Evolutionary conservation across 2,329 filamentous ascomycete species (phyloP).

Genomic region (Paracoccidioides lutzii): DNA sequence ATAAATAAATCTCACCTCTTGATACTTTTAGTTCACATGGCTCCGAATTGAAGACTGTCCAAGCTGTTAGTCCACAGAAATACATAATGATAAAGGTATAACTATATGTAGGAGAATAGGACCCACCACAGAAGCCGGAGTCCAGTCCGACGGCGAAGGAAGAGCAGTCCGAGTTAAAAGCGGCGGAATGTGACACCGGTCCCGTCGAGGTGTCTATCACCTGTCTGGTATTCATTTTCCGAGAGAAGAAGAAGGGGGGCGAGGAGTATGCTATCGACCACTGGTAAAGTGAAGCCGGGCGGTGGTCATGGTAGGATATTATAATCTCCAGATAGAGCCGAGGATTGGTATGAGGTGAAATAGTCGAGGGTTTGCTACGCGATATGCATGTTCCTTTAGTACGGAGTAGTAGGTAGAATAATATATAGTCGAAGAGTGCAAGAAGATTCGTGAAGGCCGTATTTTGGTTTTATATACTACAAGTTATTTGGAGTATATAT

Average conservation of each 20-base stretch:
- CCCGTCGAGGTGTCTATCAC: constrained; percentile 66
- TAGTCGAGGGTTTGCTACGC: no score
- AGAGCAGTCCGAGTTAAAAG: constrained; percentile 73
- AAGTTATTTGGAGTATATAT: not conserved
- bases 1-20: constrained; percentile 35
- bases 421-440: not conserved
- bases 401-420: not conserved
- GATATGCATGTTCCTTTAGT: no score
- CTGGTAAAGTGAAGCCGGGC: not conserved
- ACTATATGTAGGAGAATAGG: constrained; percentile 1
- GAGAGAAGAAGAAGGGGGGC: constrained; percentile 13
- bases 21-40: constrained; percentile 57
- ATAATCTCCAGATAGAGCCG: no score
- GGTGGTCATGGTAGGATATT: not conserved
- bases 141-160: constrained; percentile 82
- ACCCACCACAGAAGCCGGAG: constrained; percentile 68
- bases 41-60: constrained; percentile 57
- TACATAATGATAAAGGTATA: not conserved
- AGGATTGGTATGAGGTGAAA: no score
- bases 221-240: constrained; percentile 75
- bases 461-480: not conserved
- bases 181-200: constrained; percentile 64
- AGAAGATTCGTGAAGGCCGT: not conserved
- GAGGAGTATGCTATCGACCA: not conserved
- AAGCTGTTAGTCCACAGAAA: not conserved